Base-by-base conservation (phyloP, 371 early-diverging fungal species). In the Mucor piriformis region DNA sequence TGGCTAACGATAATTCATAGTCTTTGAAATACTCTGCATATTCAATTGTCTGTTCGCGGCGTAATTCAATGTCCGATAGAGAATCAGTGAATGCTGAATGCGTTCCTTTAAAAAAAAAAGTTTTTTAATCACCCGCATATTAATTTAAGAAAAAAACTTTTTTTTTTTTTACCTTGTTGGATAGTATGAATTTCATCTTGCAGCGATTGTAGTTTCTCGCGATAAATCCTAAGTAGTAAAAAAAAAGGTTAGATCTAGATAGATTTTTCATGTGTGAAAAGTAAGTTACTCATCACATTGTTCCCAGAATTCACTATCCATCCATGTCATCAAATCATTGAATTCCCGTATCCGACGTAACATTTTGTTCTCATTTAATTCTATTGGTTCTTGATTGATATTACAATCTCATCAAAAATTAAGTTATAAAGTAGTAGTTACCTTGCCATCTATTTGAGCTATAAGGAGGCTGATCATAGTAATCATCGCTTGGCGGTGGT, bases 241-340 rank as follows among this genome's bases (percentile, higher is more conserved):
- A 5, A 24, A 11, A 49, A n/a, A n/a, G n/a, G n/a, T n/a, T n/a
- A n/a, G n/a, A n/a, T n/a, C n/a, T n/a, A n/a, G n/a, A n/a, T n/a
- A n/a, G n/a, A n/a, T n/a, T n/a, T n/a, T n/a, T n/a, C n/a, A n/a
- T n/a, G n/a, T n/a, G n/a, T n/a, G n/a, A n/a, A n/a, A n/a, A n/a
- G n/a, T n/a, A n/a, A 50, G 23, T 55, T 64, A 71, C 71, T 71
- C 64, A 24, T 71, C 71, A 44, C 64, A 67, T 50, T 67, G 68
- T 43, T 70, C 67, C 59, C 60, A 60, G 32, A 70, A 70, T 50
- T 70, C 71, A 42, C 49, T 63, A 44, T 70, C 71, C 61, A 70
- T 63, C 61, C 63, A 64, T 33, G 54, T 44, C 47, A 70, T 60
- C 42, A 67, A 54, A 54, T 70, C 71, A 54, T 64, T 66, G 48